Evolutionary conservation across 2,329 filamentous ascomycete species (phyloP).

Genomic region (Pyricularia grisea): DNA sequence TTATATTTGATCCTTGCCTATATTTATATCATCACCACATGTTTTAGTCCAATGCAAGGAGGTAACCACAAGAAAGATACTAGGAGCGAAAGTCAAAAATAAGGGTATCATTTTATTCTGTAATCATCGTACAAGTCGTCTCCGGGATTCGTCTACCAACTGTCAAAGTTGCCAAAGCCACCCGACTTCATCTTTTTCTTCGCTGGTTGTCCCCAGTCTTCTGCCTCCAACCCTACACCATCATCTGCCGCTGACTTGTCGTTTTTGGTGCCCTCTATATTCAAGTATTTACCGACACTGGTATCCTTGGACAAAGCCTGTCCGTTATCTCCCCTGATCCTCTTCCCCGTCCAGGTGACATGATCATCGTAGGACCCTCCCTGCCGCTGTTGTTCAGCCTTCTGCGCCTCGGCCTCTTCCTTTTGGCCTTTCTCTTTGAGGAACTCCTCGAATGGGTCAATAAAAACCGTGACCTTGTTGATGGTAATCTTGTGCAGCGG

Average conservation of each 20-base stretch:
- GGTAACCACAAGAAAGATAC: background rate
- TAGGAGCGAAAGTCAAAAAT: background rate
- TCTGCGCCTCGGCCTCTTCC: slow-evolving; percentile 46
- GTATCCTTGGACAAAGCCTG: slow-evolving; percentile 10
- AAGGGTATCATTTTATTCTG: background rate
- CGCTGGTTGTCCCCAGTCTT: slow-evolving; percentile 57
- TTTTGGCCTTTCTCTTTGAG: slow-evolving; percentile 61
- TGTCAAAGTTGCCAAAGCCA: slow-evolving; percentile 93
- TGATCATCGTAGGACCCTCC: slow-evolving; percentile 80
- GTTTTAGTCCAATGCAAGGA: background rate
- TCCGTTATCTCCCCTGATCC: slow-evolving; percentile 45
- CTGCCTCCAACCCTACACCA: background rate
- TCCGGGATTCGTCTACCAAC: slow-evolving; percentile 49
- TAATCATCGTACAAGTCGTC: background rate
- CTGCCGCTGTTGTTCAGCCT: slow-evolving; percentile 50
- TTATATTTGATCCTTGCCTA: background rate
- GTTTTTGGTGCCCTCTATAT: slow-evolving; percentile 26
- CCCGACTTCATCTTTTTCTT: slow-evolving; percentile 72
- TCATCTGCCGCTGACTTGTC: slow-evolving; percentile 28
- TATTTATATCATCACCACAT: background rate
- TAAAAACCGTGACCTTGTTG: slow-evolving; percentile 72
- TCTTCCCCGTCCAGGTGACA: slow-evolving; percentile 93
- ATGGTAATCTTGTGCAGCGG: slow-evolving; percentile 75
- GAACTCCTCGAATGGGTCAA: slow-evolving; percentile 95
- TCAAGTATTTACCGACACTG: slow-evolving; percentile 78